Base-by-base conservation (phyloP, 805 yeast genomes). In the Priceomyces melissophilus region DNA sequence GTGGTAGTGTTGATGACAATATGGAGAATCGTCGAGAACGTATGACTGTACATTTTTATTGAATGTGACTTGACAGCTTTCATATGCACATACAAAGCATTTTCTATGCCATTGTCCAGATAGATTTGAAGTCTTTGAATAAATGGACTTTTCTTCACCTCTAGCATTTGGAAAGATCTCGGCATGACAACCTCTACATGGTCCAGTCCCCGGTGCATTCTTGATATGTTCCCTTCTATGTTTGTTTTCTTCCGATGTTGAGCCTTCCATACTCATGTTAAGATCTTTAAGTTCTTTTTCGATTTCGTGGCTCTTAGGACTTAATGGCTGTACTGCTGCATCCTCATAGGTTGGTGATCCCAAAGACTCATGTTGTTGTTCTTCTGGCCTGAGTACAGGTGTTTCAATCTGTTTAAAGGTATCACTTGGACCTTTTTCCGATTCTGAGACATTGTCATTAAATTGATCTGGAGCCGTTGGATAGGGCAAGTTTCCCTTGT, bases 41-140 rank as follows among this genome's bases (percentile, higher is more conserved):
- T 90, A 93, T 52, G 89, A 82, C 17, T 78, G 77, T 12, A 76
- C 75, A 10, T 76, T 71, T 52, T 79, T 84, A 47, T 69, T 72
- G 61, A 86, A 85, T 30, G 61, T 62, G 2, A 71, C 55, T 7
- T 61, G 62, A 65, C 98, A 91, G 10, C 69, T 61, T 1, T 46
- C 51, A 42, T 59, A 52, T 13, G 71, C 63, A 67, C 99, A 93
- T 10, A 68, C 67, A 69, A 93, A 91, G 58, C 99, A 93, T 11
- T 71, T 63, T 30, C 95, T 73, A 58, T 93, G 99, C 98, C 98
- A 93, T 58, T 89, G 91, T 0, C 97, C 98, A 1, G 87, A 76
- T 35, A 85, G 65, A 54, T 82, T 89, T n/a, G 82, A 85, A 41
- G 85, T 86, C 50, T 82, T 84, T n/a, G 96, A 87, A 63, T 81